Conservation (phyloP, 768 basidiomycete genomes). For the Auriscalpium orientale region DNA sequence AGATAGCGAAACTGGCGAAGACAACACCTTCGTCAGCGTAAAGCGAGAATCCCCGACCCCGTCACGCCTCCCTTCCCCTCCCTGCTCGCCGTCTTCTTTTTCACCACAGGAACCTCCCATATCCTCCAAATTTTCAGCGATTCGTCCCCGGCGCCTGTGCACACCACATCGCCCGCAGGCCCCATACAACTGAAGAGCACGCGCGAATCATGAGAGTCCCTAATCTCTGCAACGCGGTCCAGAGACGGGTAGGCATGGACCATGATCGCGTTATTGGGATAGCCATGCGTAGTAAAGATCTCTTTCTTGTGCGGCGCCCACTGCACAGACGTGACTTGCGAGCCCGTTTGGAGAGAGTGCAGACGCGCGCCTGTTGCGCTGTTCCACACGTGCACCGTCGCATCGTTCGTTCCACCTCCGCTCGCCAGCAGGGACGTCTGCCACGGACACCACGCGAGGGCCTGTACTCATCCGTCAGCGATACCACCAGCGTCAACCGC, state of each 20-base stretch:
- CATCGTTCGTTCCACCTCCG: constrained; percentile 74
- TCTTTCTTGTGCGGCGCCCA: constrained; percentile 88
- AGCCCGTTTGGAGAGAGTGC: constrained; percentile 77
- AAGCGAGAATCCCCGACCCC: constrained; percentile 26
- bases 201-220: constrained; percentile 88
- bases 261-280: constrained; percentile 80
- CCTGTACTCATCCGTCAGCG: constrained; percentile 37
- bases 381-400: constrained; percentile 86
- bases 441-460: constrained; percentile 97
- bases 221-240: constrained; percentile 75
- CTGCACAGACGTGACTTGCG: constrained; percentile 87
- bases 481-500: neutral
- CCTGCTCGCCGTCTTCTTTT: constrained; percentile 42
- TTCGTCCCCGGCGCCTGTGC: constrained; percentile 91
- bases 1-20: neutral
- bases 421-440: constrained; percentile 31
- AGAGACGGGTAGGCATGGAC: constrained; percentile 82
- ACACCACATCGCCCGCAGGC: constrained; percentile 87
- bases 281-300: constrained; percentile 87
- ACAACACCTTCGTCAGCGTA: constrained; percentile 21
- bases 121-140: constrained; percentile 95
- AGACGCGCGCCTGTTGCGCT: constrained; percentile 86
- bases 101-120: constrained; percentile 57
- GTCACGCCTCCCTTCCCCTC: constrained; percentile 25
- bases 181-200: constrained; percentile 81